These are phyloP conservation scores for Hypoxylon sp. DNA, from an alignment of 2,329 filamentous ascomycete genomes.

Conservation along the genomic window DNA sequence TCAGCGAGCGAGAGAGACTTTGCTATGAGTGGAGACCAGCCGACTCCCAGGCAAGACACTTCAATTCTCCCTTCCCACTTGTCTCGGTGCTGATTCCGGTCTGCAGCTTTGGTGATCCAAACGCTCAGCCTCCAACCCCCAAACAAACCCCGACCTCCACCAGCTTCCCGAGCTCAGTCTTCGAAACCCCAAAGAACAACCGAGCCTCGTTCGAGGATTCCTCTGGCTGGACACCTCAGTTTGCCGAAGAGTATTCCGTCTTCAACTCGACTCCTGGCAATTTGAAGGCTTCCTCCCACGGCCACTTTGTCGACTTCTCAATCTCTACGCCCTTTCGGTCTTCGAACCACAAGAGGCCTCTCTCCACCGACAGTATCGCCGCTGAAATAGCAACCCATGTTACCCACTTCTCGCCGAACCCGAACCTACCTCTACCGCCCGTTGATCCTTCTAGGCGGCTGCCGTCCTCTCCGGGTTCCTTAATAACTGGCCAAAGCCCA, in stretches of 20 bases:
- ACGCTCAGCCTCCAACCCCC: conserved; percentile 72
- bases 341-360: conserved; percentile 63
- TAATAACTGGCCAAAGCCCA: conserved; percentile 53
- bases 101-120: conserved; percentile 73
- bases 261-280: conserved; percentile 76
- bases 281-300: conserved; percentile 63
- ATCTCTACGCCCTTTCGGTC: conserved; percentile 57
- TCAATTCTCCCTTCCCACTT: conserved; percentile 40
- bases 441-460: conserved; percentile 72
- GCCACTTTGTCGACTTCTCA: conserved; percentile 63
- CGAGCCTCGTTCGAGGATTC: conserved; percentile 65
- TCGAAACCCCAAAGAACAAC: conserved; percentile 69
- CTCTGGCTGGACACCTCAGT: conserved; percentile 71
- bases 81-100: conserved; percentile 43
- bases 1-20: conserved; percentile 47
- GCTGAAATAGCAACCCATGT: conserved; percentile 72
- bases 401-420: conserved; percentile 70
- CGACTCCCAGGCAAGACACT: conserved; percentile 65
- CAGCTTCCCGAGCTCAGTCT: conserved; percentile 68
- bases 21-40: conserved; percentile 76
- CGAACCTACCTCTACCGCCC: conserved; percentile 68
- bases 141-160: conserved; percentile 70
- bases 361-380: conserved; percentile 66
- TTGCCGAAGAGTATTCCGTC: conserved; percentile 76
- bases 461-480: conserved; percentile 69